phyloP scores from a whole-genome alignment of 768 basidiomycete genomes.

The Leccinum sublutescens region DNA sequence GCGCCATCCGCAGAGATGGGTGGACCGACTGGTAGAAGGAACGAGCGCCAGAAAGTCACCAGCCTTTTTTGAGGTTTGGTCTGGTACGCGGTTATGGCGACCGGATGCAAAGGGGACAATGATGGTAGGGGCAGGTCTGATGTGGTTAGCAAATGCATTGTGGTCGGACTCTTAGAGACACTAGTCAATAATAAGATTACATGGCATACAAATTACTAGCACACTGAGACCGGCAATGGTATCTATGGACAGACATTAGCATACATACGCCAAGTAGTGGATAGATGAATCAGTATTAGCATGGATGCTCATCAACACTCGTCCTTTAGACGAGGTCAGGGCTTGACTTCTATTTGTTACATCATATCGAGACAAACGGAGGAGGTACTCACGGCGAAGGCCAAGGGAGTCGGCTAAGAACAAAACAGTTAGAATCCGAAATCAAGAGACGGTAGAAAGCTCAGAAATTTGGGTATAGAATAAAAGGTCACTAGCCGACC shows the following conservation, averaged over 20 bases:
- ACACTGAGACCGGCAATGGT: not conserved
- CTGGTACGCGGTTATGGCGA: constrained; percentile 30
- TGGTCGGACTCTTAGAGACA: constrained; percentile 42
- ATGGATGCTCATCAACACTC: constrained; percentile 76
- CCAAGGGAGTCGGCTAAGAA: not conserved
- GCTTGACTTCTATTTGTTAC: constrained; percentile 88
- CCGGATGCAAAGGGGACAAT: constrained; percentile 45
- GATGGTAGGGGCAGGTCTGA: constrained; percentile 38
- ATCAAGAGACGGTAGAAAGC: constrained; percentile 24
- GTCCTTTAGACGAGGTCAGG: constrained; percentile 76
- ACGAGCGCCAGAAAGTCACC: constrained; percentile 20
- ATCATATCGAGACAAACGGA: constrained; percentile 44
- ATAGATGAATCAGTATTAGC: constrained; percentile 72
- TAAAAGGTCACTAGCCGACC: constrained; percentile 60
- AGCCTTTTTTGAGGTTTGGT: constrained; percentile 31
- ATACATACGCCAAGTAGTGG: constrained; percentile 2
- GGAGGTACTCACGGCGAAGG: constrained; percentile 35
- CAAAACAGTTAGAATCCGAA: constrained; percentile 12
- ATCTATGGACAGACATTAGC: constrained; percentile 18
- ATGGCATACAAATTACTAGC: constrained; percentile 1
- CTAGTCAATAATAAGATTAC: not conserved
- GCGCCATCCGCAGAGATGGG: constrained; percentile 44
- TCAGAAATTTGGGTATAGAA: constrained; percentile 95
- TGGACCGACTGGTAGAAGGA: constrained; percentile 47
- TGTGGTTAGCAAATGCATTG: constrained; percentile 68